Base-by-base conservation (phyloP, 176 grass and related monocot genomes). In the Stipa capillata region DNA sequence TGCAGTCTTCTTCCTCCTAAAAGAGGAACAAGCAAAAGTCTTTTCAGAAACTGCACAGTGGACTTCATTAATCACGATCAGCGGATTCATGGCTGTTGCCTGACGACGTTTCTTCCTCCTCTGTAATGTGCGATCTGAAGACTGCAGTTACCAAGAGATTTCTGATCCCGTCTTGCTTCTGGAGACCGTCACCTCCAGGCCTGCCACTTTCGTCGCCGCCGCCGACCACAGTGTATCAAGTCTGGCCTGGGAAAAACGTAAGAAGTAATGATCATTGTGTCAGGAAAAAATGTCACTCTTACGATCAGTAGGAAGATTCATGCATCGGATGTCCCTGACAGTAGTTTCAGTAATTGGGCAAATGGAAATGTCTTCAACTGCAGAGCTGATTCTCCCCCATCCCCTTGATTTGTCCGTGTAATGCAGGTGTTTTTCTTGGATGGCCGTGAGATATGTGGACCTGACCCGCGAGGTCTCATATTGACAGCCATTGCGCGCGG, bases 371-470 rank as follows among this genome's bases (percentile, higher is more conserved):
- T n/a, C n/a, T n/a, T n/a, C n/a, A n/a, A n/a, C n/a, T n/a, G n/a
- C n/a, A n/a, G n/a, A n/a, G n/a, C n/a, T n/a, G n/a, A n/a, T n/a
- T n/a, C n/a, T n/a, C n/a, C n/a, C n/a, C n/a, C n/a, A n/a, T n/a
- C n/a, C 9, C 7, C 50, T 53, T 23, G 50, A n/a, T 29, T 55
- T 24, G 3, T 4, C 13, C 56, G 17, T 32, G 56, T 17, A 4
- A 67, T 71, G 49, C 65, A 94, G 92, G 92, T 94, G 8, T 94
- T 94, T 40, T 94, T 94, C 79, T 86, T 88, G 18, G 64, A 86
- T 49, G 92, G 91, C 18, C 79, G 68, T 1, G 82, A 88, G 88
- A 67, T 94, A 37, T 94, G 88, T 25, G 88, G 92, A 14, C 91
- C 88, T 0, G 82, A 94, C 51, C 91, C 42, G 1, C 42, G 42